Base-by-base conservation (phyloP, 441 rosid species). In the Arabidopsis lyrata region DNA sequence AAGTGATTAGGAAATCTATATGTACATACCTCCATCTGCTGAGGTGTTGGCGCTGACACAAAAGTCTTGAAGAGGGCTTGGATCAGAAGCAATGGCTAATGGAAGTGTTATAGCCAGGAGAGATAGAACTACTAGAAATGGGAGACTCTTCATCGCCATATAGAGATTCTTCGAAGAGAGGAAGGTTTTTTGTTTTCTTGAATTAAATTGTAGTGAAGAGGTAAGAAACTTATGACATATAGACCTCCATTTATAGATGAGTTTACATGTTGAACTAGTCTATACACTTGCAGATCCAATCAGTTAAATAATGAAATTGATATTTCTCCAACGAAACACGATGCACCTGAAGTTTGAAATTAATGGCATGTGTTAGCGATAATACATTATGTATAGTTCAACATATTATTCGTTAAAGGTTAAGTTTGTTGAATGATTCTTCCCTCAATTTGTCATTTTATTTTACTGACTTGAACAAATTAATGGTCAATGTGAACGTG, bases 51-150 rank as follows among this genome's bases (percentile, higher is more conserved):
- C 29, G 3, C 66, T 80, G 0, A 84, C 80, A 2, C 87, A 84
- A 5, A 84, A 70, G 73, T 82, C 87, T 47, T 80, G 84, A 9
- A 84, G 80, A 6, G 82, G 72, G 66, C 72, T 75, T 32, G 82
- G 81, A n/a, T 84, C 83, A 5, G 73, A 74, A 50, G 68, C 78
- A 49, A 31, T 66, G 63, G 62, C 39, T 50, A 74, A n/a, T 4
- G 62, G 13, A 58, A 65, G 16, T 36, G 60, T 47, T 29, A 57
- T 2, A 12, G 68, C 55, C 44, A 59, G 49, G n/a, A 74, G 8
- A 39, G 55, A 65, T 14, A 74, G 1, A 4, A 20, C 2, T 48
- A 27, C 24, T 15, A 74, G 50, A 20, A 48, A 6, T 5, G 50
- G 16, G 34, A 57, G 53, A 48, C 10, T 74, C 45, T 59, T 48